phyloP scores from a whole-genome alignment of 2,329 filamentous ascomycete genomes.

The Alternaria sp. region DNA sequence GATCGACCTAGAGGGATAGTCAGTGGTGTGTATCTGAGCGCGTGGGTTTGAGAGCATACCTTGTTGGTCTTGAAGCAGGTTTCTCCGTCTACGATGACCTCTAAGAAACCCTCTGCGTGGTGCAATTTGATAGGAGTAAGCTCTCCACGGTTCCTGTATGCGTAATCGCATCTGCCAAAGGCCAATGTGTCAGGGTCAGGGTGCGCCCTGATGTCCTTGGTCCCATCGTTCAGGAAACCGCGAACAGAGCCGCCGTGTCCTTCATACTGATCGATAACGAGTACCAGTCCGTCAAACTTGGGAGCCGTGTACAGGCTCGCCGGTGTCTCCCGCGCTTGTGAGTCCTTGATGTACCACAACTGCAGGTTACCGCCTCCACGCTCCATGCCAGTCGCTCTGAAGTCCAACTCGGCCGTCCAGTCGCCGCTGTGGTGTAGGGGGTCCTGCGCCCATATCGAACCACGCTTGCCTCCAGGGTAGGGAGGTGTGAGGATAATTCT shows the following conservation, averaged over 20 bases:
- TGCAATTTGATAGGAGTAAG: conserved; percentile 82
- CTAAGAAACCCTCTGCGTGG: conserved; percentile 67
- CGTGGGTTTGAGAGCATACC: conserved; percentile 39
- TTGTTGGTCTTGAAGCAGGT: conserved; percentile 83
- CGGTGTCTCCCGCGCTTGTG: conserved; percentile 68
- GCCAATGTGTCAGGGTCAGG: conserved; percentile 81
- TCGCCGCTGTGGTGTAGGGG: conserved; percentile 64
- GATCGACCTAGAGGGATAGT: conserved; percentile 61
- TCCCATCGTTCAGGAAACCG: conserved; percentile 93
- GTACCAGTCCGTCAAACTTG: conserved; percentile 86
- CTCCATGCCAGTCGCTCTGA: conserved; percentile 85
- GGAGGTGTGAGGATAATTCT: conserved; percentile 90
- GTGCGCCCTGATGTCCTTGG: conserved; percentile 76
- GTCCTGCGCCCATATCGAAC: conserved; percentile 79
- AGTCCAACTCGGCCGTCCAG: conserved; percentile 86
- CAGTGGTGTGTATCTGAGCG: not conserved
- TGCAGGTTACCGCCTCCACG: conserved; percentile 87
- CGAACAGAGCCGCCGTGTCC: conserved; percentile 80
- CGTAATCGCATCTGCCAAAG: conserved; percentile 90
- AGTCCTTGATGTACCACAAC: conserved; percentile 84
- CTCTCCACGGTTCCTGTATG: conserved; percentile 89
- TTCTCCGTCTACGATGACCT: conserved; percentile 79
- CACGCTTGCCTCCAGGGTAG: conserved; percentile 82
- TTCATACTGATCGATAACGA: conserved; percentile 85
- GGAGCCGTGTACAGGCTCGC: conserved; percentile 84